phyloP scores from a whole-genome alignment of 2,329 filamentous ascomycete species.

The Fonsecaea monophora region DNA sequence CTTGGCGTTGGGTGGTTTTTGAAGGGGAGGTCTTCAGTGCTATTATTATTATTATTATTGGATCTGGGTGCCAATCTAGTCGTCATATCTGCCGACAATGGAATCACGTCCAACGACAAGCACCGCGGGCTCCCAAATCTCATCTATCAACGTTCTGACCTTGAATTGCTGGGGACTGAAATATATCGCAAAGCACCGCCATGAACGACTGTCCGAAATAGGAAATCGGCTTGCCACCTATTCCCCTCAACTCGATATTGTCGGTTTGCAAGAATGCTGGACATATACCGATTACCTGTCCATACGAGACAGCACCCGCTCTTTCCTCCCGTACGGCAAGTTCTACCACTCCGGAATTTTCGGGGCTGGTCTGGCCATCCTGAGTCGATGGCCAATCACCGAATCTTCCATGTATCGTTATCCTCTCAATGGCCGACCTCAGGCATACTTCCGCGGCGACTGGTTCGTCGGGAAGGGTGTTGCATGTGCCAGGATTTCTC shows the following conservation, averaged over 20 bases:
- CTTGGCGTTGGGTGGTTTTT: conserved; percentile 2
- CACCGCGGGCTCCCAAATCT: conserved; percentile 1
- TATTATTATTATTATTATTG: too few species aligned
- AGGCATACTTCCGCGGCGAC: conserved; percentile 88
- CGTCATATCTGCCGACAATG: not conserved
- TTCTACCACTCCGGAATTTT: conserved; percentile 92
- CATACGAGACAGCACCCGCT: conserved; percentile 74
- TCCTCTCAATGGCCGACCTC: conserved; percentile 89
- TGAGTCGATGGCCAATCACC: conserved; percentile 90
- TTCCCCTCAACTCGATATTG: conserved; percentile 76
- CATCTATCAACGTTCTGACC: conserved; percentile 73
- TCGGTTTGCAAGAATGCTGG: conserved; percentile 96
- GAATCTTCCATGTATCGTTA: conserved; percentile 87
- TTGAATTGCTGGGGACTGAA: conserved; percentile 98
- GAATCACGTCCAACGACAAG: not conserved
- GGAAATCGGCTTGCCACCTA: conserved; percentile 76
- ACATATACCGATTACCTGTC: conserved; percentile 80
- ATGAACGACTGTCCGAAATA: conserved; percentile 81
- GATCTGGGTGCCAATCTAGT: not conserved
- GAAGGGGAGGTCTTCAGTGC: not conserved
- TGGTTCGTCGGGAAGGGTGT: conserved; percentile 97
- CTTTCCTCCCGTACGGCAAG: conserved; percentile 85
- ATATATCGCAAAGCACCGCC: conserved; percentile 78
- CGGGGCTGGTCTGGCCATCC: conserved; percentile 84
- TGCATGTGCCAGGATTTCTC: conserved; percentile 74